Base-by-base conservation (phyloP, 192 early-diverging fungal species). In the Spinellus fusiger region DNA sequence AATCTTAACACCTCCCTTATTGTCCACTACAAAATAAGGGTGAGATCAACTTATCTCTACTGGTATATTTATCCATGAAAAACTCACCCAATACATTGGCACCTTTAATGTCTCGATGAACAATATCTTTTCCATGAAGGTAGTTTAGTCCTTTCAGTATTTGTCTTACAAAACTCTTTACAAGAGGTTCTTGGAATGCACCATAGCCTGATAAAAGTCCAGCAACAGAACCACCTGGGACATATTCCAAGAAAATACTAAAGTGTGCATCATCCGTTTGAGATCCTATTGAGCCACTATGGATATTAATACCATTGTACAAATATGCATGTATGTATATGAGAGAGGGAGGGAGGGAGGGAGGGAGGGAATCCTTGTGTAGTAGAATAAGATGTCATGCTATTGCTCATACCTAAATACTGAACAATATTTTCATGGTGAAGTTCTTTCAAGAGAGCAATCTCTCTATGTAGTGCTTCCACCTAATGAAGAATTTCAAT, bases 51-150 rank as follows among this genome's bases (percentile, higher is more conserved):
- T 22, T 33, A 44, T 37, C 6, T 37, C 6, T 37, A 37, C 13
- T 37, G 6, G 13, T 37, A 13, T 37, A 37, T 37, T 6, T 9
- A 37, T 37, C 7, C 13, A 37, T 37, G 15, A 32, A 9, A 23
- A 5, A 74, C 61, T 74, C 66, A 86, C 85, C 74, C 44, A 91
- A 59, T 64, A 90, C 86, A 61, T 96, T 98, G 56, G 91, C 94
- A n/a, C 93, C 93, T 72, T 98, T 98, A 62, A 98, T 98, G 59
- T 99, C 95, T 9, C 97, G 79, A 71, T 99, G 97, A 67, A 99
- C 95, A 61, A 99, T 98, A 53, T 88, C 85, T 54, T 89, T 84
- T 40, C 87, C 85, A 62, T 99, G 97, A 26, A 99, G 81, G 73
- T 99, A 99, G 69, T 87, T 87, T 25, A 99, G 74, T 4, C 97